Base-by-base conservation (phyloP, 2,329 filamentous ascomycete genomes). In the Beauveria sp. region DNA sequence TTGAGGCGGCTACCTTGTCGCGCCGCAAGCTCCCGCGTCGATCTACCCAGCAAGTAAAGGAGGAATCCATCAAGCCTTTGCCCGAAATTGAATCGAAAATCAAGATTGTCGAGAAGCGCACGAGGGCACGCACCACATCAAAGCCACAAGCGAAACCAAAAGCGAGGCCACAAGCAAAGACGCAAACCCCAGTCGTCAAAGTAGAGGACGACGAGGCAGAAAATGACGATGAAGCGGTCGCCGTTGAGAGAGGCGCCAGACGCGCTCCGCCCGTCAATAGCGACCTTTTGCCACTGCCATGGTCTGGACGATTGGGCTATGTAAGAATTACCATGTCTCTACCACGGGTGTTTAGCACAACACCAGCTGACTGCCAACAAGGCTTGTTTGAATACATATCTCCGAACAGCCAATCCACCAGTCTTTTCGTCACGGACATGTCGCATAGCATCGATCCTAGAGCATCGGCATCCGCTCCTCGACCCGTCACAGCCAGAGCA, bases 341-440 rank as follows among this genome's bases (percentile, higher is more conserved):
- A 14, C 40, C 62, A 43, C 22, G 40, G 49, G 10, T 45, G 14
- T 5, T 14, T 14, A 22, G n/a, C 20, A 46, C 20, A 58, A 20
- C 59, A 62, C 14, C 60, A 67, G 67, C 63, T 51, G 58, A 67
- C 60, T 31, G 2, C 2, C 4, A 46, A 14, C 24, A 4, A 83
- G 90, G 92, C 93, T 12, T 97, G 93, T 70, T 77, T 98, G 18
- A 96, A 96, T 71, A 98, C 93, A 0, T 97, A 97, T 72, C 80
- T 98, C 2, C 88, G 93, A 50, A 83, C 84, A 58, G 86, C 90
- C 1, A 93, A 87, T 64, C 90, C 91, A 8, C 87, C 93, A 0
- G 86, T 98, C 1, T 98, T 97, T 74, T 90, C 88, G 66, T 97
- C 93, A 0, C 85, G 93, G 61, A 97, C 93, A 0, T 97, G 93